These are phyloP conservation scores for Fagus crenata DNA, from an alignment of 306 rosid species.

Conservation along the genomic window DNA sequence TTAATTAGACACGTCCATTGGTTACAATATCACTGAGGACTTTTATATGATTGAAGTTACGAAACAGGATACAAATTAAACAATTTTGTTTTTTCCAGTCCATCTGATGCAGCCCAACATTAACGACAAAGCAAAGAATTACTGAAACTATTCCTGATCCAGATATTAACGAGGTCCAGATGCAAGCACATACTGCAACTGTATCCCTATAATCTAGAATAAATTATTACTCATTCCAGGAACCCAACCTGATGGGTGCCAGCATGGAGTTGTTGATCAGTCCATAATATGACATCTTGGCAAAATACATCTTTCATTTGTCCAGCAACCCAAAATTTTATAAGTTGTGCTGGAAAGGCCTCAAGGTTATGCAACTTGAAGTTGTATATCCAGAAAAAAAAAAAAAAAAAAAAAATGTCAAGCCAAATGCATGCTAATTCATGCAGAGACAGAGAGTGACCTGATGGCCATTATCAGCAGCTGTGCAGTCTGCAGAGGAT, in stretches of 20 bases:
- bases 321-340: background rate
- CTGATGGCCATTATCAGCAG: constrained; percentile 54
- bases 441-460: constrained; percentile 30
- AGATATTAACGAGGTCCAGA: background rate
- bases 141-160: background rate
- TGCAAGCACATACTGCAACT: background rate
- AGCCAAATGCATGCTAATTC: background rate
- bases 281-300: background rate
- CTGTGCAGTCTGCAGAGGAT: constrained; percentile 54
- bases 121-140: background rate
- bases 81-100: background rate
- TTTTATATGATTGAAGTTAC: background rate
- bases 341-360: background rate
- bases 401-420: background rate
- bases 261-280: background rate
- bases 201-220: background rate
- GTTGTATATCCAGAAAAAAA: background rate
- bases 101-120: background rate
- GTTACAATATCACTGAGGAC: background rate
- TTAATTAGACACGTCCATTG: background rate
- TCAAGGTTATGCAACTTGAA: background rate
- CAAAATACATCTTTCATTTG: background rate
- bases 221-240: background rate
- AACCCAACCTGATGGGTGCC: background rate
- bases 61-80: background rate